Evolutionary conservation across 225 moss, liverwort and hornwort genomes (phyloP), one percentile per base, ranked within the genome.

Genomic region (Sphagnum tenellum): DNA sequence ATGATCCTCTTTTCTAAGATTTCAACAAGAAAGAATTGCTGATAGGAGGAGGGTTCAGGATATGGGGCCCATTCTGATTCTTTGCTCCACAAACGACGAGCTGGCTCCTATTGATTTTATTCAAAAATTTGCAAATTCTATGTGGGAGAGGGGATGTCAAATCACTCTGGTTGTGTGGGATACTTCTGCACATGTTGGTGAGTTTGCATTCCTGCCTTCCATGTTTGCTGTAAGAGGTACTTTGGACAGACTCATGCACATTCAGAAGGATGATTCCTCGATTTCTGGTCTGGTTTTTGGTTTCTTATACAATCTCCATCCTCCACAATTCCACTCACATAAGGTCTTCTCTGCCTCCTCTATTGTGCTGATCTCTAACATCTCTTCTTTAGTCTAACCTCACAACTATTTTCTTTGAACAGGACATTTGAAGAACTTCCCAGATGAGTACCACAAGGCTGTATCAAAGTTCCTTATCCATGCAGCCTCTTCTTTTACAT

Each of bases 151-250:
- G n/a, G 95, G 89, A 11, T 78, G 79, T 63, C 57, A 72, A 56
- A 76, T 96, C 49, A 83, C 81, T 54, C 49, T 88, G 60, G 72
- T 89, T 45, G 81, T 75, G 8, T 96, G 95, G 95, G 88, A 89
- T 44, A 12, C 80, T 49, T 96, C 92, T 3, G 58, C 72, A 48
- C 95, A 92, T 78, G 88, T 92, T 60, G 89, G 92, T 89, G 68
- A 77, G 81, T 56, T 65, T 69, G 11, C 50, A 46, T n/a, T 7
- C 9, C 12, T 46, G 48, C 12, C 3, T n/a, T 64, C 3, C 3
- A 9, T 48, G 48, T 29, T 29, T 29, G 29, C 29, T 29, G 29
- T 29, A 29, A 29, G 29, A 29, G 11, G n/a, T 64, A 29, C 29
- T 29, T 29, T 29, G 29, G 29, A 29, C 29, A 29, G 29, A 29